Conservation (phyloP, 1,139 yeast genomes). For the Yamadazyma sp. region DNA sequence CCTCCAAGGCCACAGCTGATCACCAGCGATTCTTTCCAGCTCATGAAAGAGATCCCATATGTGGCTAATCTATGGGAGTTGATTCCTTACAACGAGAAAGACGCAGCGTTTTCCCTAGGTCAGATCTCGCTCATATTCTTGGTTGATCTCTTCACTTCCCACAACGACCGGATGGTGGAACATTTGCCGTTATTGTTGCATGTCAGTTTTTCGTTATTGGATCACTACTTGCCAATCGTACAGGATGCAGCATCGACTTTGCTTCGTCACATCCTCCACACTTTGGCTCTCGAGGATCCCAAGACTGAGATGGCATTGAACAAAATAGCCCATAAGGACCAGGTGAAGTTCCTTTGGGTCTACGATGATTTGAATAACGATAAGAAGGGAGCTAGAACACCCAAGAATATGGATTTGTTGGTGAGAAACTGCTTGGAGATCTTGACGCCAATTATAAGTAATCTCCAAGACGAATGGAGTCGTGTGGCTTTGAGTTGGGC, state of each 20-base stretch:
- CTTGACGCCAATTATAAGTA: constrained; percentile 49
- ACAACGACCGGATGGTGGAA: constrained; percentile 53
- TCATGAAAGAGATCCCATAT: constrained; percentile 52
- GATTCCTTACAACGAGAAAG: constrained; percentile 61
- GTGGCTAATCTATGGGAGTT: constrained; percentile 67
- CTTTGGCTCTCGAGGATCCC: constrained; percentile 57
- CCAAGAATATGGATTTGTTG: constrained; percentile 80
- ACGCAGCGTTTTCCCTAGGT: constrained; percentile 80
- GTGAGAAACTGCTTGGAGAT: constrained; percentile 64
- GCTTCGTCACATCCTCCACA: constrained; percentile 70
- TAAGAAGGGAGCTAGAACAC: constrained; percentile 81
- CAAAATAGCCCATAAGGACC: constrained; percentile 49
- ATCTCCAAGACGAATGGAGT: constrained; percentile 81
- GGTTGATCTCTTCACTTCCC: constrained; percentile 72
- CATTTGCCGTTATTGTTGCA: constrained; percentile 81
- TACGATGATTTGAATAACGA: constrained; percentile 83
- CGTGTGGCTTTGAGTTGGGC: constrained; percentile 88
- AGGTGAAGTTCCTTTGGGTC: constrained; percentile 59
- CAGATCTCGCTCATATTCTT: constrained; percentile 83
- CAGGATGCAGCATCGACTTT: constrained; percentile 83
- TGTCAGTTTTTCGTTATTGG: constrained; percentile 74
- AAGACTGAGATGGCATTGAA: constrained; percentile 54
- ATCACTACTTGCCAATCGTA: constrained; percentile 80
- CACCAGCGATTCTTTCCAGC: constrained; percentile 10
- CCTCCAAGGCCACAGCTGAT: constrained; percentile 52